A percentile compares a stretch with the other conserved stretches of the same genome.
phyloP scores from a whole-genome alignment of 1,284 basidiomycete species.

The Trametes versicolor region DNA sequence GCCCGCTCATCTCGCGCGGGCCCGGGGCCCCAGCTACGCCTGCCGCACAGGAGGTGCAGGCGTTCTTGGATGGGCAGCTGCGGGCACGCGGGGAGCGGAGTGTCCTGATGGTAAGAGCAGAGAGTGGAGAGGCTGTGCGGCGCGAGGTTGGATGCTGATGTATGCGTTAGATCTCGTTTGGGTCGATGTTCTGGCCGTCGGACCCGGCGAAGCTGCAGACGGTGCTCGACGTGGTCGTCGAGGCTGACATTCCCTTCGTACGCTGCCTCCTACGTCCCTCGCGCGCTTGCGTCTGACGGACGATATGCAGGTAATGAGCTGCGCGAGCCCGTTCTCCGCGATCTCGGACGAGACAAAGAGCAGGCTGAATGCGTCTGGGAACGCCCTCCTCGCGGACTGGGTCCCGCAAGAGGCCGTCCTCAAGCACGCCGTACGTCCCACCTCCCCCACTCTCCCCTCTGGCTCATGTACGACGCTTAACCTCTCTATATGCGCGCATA shows the following conservation, averaged over 20 bases:
- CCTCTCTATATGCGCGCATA: neutral
- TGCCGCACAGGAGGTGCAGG: constrained; percentile 15
- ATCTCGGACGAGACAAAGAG: constrained; percentile 25
- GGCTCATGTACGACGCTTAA: too few relatives aligned
- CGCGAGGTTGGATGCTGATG: neutral
- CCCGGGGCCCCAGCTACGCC: neutral
- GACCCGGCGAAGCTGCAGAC: constrained; percentile 25
- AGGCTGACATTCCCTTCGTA: constrained; percentile 31
- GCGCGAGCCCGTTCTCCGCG: constrained; percentile 22
- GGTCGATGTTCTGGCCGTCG: constrained; percentile 31
- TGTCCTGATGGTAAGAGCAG: constrained; percentile 12
- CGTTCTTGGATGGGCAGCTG: constrained; percentile 30
- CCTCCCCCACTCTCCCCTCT: neutral
- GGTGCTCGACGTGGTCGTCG: constrained; percentile 27
- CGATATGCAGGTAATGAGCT: constrained; percentile 31
- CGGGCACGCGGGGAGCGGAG: constrained; percentile 31
- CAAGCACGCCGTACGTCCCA: constrained; percentile 32
- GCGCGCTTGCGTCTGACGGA: too few relatives aligned
- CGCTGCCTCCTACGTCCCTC: neutral
- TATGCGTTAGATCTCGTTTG: constrained; percentile 30
- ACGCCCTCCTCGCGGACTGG: constrained; percentile 30
- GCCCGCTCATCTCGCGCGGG: constrained; percentile 18
- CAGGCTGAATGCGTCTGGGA: constrained; percentile 26
- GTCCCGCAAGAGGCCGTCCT: constrained; percentile 36
- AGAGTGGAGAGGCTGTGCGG: too few relatives aligned